Base-by-base conservation (phyloP, 2,329 filamentous ascomycete genomes). In the Ophiobolus disseminans region DNA sequence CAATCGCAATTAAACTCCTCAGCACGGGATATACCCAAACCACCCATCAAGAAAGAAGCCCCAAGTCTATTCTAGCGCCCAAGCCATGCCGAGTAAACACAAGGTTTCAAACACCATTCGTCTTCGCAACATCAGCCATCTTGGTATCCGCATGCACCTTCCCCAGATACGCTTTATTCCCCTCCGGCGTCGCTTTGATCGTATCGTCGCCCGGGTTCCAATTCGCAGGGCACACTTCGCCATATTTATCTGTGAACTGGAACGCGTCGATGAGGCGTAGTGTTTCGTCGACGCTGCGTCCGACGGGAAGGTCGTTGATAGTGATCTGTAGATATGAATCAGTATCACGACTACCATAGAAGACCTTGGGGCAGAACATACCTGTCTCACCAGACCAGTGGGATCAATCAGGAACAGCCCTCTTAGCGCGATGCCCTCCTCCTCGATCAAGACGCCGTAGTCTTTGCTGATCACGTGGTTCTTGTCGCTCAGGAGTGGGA, bases 391-490 rank as follows among this genome's bases (percentile, higher is more conserved):
- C 21, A 79, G 70, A 45, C 84, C 84, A 70, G 82, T 81, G 50
- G 84, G 83, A 67, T 87, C 85, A 62, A 87, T 86, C 73, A 87
- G 79, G 76, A 87, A 87, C 36, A 86, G 76, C 4, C 84, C 85
- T 17, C 85, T 78, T 49, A 87, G 80, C 10, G 84, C 82, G 50
- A 86, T 78, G 26, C 85, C 85, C 68, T 84, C 80, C 17, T 86
- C 82, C 72, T 86, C 84, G 48, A 86, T 77, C 58, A 87, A 73
- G 8, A 87, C 84, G 50, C 84, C 84, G 68, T 86, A 87, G 72
- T 79, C 80, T 61, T 81, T 80, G 48, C 81, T 80, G 60, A 87
- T 78, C 68, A 78, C 77, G 66, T 83, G 81, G 58, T 80, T 85
- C 75, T 82, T 83, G 74, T 87, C 85, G 60, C 80, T 81, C 37